phyloP scores from a whole-genome alignment of 2,329 filamentous ascomycete genomes.

The Escovopsis sp. region DNA sequence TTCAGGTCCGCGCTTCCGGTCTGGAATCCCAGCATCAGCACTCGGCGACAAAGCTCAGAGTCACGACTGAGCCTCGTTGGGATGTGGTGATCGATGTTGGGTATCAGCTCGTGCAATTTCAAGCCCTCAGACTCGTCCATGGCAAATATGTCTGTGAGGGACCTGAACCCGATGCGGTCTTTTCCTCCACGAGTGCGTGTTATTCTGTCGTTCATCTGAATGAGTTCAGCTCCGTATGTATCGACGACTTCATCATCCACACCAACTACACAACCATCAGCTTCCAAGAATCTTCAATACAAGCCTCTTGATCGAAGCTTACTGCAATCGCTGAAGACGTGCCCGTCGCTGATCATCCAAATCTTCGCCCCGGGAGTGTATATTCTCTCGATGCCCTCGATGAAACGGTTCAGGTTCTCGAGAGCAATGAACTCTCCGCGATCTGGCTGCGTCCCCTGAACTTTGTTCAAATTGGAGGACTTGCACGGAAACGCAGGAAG shows the following conservation, averaged over 20 bases:
- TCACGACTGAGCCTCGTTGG: constrained; percentile 11
- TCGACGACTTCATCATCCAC: constrained; percentile 28
- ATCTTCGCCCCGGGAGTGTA: constrained; percentile 19
- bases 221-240: constrained; percentile 20
- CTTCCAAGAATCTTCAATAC: no score
- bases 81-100: constrained; percentile 20
- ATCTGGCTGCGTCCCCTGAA: constrained; percentile 17
- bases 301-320: constrained; percentile 1
- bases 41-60: constrained; percentile 17
- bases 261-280: constrained; percentile 14
- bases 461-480: constrained; percentile 21
- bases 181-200: constrained; percentile 9
- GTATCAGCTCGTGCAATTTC: constrained; percentile 21
- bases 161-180: constrained; percentile 14
- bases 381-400: constrained; percentile 13
- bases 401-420: constrained; percentile 15
- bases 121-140: no score
- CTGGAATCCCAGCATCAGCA: constrained; percentile 20
- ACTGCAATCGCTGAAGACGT: constrained; percentile 27
- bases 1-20: constrained; percentile 15
- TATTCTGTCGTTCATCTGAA: constrained; percentile 19
- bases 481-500: constrained; percentile 26
- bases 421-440: constrained; percentile 20
- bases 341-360: constrained; percentile 24
- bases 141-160: constrained; percentile 17